Evolutionary conservation across 1,139 yeast species (phyloP), one percentile per base, ranked within the genome.

Genomic region (Lodderomyces jiufengensis): DNA sequence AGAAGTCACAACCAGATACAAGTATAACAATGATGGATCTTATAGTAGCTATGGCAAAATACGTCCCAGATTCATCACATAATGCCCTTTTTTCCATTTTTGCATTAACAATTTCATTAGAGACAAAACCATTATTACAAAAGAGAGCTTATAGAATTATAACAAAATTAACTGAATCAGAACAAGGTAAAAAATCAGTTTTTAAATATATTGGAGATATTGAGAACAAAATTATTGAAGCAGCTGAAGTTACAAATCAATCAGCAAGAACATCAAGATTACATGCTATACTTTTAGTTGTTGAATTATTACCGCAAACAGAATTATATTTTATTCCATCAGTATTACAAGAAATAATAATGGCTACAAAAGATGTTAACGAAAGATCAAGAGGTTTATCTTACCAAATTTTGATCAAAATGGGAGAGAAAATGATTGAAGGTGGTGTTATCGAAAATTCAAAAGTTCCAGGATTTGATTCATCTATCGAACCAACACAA

Each of bases 301-400:
- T 85, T 32, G 75, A 76, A 21, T 51, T 79, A 16, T 59, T 87
- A 28, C 92, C 96, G 18, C 46, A 63, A 3, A 58, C 70, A 20
- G 81, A 83, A 42, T 66, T 87, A 48, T 76, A 76, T 50, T 86
- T 88, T 53, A 81, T 92, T 46, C 95, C 97, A 16, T 71, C 85
- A 9, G 64, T 85, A 28, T 68, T 88, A 29, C 87, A 95, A 39
- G 98, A 92, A 63, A 80, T 90, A 15, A 90, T 92, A 39, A 68
- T 94, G 54, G 80, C 88, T 25, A 88, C 97, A n/a, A 92, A 92
- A 60, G 97, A 88, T 56, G 81, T 80, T 35, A 92, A 92, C 55
- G 97, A 90, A 60, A 84, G 87, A 63, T 80, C 97, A 3, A 78
- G 99, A 58, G 85, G 82, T 43, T 70, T 80, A 25, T 84, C 97